Percentiles rank a stretch among this genome's conserved stretches.
Conservation (phyloP, 2,329 filamentous ascomycete species). For the Fusarium sulawesiense region DNA sequence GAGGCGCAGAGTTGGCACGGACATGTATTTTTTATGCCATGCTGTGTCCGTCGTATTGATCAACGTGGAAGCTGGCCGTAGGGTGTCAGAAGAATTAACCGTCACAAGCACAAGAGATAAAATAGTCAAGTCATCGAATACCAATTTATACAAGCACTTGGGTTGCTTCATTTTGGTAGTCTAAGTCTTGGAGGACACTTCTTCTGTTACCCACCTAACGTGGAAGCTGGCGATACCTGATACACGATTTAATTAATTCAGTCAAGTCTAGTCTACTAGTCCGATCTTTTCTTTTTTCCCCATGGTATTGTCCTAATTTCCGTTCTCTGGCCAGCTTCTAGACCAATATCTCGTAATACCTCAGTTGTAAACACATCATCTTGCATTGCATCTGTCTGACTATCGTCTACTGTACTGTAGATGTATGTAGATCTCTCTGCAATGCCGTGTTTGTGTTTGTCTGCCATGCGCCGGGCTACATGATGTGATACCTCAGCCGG, state of each 20-base stretch:
- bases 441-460: slow-evolving; percentile 33
- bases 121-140: neutral
- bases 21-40: slow-evolving; percentile 7
- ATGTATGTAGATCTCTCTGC: slow-evolving; percentile 26
- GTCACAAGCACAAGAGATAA: neutral
- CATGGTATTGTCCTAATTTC: neutral
- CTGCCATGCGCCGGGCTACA: slow-evolving; percentile 29
- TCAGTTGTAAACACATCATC: neutral
- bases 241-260: slow-evolving; percentile 17
- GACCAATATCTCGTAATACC: neutral
- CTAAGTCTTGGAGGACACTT: neutral
- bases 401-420: neutral
- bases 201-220: neutral
- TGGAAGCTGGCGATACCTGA: slow-evolving; percentile 21
- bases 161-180: neutral
- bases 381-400: slow-evolving; percentile 1
- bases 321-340: neutral
- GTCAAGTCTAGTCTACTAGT: neutral
- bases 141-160: neutral
- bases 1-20: slow-evolving; percentile 8
- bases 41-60: neutral
- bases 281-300: neutral
- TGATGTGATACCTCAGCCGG: slow-evolving; percentile 35
- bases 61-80: neutral
- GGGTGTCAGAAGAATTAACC: neutral